phyloP scores from a whole-genome alignment of 768 basidiomycete species.

The Botryobasidium botryosum region DNA sequence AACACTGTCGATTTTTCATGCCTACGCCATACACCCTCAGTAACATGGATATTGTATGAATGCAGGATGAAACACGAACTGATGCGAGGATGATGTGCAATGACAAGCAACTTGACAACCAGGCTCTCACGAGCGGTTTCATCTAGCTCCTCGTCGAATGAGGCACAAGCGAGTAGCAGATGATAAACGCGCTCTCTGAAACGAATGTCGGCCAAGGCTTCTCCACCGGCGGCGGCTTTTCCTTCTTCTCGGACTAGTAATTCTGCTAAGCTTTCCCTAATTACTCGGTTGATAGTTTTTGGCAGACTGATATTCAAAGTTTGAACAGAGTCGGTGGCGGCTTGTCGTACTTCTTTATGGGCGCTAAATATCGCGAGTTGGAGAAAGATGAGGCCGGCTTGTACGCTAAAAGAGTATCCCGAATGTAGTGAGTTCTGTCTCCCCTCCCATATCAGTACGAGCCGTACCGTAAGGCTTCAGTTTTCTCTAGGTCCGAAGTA shows the following conservation, averaged over 20 bases:
- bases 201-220: no score
- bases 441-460: no score
- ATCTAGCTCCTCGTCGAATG: slow-evolving; percentile 31
- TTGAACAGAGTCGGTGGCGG: slow-evolving; percentile 28
- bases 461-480: slow-evolving; percentile 40
- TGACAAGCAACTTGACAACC: slow-evolving; percentile 38
- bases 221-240: no score
- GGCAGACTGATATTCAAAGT: slow-evolving; percentile 26
- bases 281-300: slow-evolving; percentile 30
- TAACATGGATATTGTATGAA: neutral
- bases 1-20: slow-evolving; percentile 39
- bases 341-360: slow-evolving; percentile 36
- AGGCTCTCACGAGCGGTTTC: slow-evolving; percentile 26
- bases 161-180: slow-evolving; percentile 21
- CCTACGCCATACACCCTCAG: slow-evolving; percentile 18
- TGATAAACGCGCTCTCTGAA: no score
- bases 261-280: slow-evolving; percentile 44
- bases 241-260: no score
- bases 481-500: slow-evolving; percentile 33
- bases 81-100: slow-evolving; percentile 50
- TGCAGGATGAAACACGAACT: slow-evolving; percentile 30
- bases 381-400: slow-evolving; percentile 49
- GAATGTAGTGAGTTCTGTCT: no score
- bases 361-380: slow-evolving; percentile 48
- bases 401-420: slow-evolving; percentile 36